Evolutionary conservation across 2,329 filamentous ascomycete species (phyloP).

Genomic region (Cordyceps pruinosa): DNA sequence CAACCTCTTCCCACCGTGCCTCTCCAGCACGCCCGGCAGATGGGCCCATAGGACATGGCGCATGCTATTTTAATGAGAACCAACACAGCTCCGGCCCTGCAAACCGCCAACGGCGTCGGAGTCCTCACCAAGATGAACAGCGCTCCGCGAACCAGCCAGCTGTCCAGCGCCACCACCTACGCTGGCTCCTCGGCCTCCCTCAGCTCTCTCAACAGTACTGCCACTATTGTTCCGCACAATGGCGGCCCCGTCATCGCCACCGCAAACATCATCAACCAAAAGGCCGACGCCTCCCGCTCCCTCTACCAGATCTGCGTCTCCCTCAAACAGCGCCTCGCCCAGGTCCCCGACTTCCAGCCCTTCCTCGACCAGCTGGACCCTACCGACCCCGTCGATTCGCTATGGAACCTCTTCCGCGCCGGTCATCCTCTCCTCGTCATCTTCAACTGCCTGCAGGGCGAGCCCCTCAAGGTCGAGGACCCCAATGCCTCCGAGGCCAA

Average conservation of each 20-base stretch:
- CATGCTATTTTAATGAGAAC: slow-evolving; percentile 54
- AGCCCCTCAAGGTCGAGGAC: slow-evolving; percentile 61
- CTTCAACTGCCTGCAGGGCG: slow-evolving; percentile 72
- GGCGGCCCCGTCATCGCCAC: slow-evolving; percentile 65
- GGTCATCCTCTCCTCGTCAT: slow-evolving; percentile 81
- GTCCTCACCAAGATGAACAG: slow-evolving; percentile 44
- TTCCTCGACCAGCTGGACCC: slow-evolving; percentile 67
- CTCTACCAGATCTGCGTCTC: slow-evolving; percentile 93
- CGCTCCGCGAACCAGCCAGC: slow-evolving; percentile 52
- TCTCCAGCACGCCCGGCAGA: slow-evolving; percentile 23
- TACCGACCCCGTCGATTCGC: slow-evolving; percentile 72
- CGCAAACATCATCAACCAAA: slow-evolving; percentile 94
- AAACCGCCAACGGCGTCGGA: slow-evolving; percentile 40
- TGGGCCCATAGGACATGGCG: slow-evolving; percentile 47
- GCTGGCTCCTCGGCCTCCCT: slow-evolving; percentile 47
- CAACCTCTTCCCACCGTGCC: slow-evolving; percentile 6
- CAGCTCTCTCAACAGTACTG: slow-evolving; percentile 38
- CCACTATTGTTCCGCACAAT: slow-evolving; percentile 38
- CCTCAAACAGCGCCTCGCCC: slow-evolving; percentile 71
- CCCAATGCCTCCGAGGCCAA: slow-evolving; percentile 58
- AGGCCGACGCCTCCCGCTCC: slow-evolving; percentile 83
- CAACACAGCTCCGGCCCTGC: slow-evolving; percentile 50
- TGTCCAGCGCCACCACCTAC: slow-evolving; percentile 54
- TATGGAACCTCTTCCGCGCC: slow-evolving; percentile 81
- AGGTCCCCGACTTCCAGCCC: slow-evolving; percentile 75